Evolutionary conservation across 306 rosid species (phyloP).

Genomic region (Acacia crassicarpa): DNA sequence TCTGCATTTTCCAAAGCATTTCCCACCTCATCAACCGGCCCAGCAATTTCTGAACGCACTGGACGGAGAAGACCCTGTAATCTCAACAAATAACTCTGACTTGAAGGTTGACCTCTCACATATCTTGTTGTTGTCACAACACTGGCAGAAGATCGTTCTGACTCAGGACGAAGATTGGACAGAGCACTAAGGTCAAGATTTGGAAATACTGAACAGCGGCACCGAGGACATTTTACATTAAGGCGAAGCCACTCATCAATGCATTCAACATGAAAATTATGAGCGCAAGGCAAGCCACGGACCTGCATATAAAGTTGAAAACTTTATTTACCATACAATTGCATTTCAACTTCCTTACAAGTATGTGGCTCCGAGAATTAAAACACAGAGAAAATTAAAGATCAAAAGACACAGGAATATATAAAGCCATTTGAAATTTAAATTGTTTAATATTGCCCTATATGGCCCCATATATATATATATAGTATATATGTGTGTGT

Average conservation of each 20-base stretch:
- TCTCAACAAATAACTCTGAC: slow-evolving; percentile 85
- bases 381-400: slow-evolving; percentile 2
- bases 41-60: slow-evolving; percentile 60
- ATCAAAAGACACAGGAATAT: slow-evolving; percentile 8
- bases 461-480: not conserved
- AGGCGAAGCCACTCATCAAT: slow-evolving; percentile 99
- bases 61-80: slow-evolving; percentile 81
- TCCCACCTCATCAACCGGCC: slow-evolving; percentile 46
- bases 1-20: slow-evolving; percentile 56
- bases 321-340: slow-evolving; percentile 15
- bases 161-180: slow-evolving; percentile 82
- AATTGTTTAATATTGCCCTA: not conserved
- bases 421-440: not conserved
- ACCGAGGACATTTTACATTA: slow-evolving; percentile 97
- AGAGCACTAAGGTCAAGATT: slow-evolving; percentile 99
- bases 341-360: slow-evolving; percentile 22
- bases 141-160: slow-evolving; percentile 70
- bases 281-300: slow-evolving; percentile 97
- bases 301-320: slow-evolving; percentile 64
- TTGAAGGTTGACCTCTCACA: slow-evolving; percentile 70
- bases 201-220: slow-evolving; percentile 99
- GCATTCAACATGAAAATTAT: slow-evolving; percentile 97
- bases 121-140: slow-evolving; percentile 72
- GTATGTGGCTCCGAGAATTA: not conserved
- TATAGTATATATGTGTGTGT: too few species aligned